phyloP scores from a whole-genome alignment of 2,329 filamentous ascomycete species.

The Fusarium pseudoanthophilum region DNA sequence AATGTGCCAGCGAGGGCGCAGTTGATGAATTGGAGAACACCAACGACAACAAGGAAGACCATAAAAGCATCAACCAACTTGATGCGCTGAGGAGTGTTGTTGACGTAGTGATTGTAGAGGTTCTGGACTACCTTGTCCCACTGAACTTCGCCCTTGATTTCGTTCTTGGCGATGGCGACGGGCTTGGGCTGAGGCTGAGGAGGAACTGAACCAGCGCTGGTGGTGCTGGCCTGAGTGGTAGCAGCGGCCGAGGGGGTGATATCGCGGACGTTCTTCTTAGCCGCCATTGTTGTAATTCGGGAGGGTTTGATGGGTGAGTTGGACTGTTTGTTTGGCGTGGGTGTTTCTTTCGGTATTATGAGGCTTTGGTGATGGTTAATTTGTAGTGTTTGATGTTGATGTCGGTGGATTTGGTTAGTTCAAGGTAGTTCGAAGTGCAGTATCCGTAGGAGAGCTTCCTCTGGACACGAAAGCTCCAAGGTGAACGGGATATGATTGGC shows the following conservation, averaged over 20 bases:
- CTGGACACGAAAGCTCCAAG: slow-evolving; percentile 54
- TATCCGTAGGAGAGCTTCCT: slow-evolving; percentile 30
- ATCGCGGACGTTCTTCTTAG: slow-evolving; percentile 58
- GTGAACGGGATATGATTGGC: slow-evolving; percentile 48
- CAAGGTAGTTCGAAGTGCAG: slow-evolving; percentile 14
- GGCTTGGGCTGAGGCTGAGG: slow-evolving; percentile 36
- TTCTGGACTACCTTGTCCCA: slow-evolving; percentile 72
- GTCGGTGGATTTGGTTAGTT: slow-evolving; percentile 22
- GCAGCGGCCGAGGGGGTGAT: slow-evolving; percentile 49
- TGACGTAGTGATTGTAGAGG: slow-evolving; percentile 81
- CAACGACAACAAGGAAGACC: slow-evolving; percentile 85
- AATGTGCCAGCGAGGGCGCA: slow-evolving; percentile 94
- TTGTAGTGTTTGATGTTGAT: slow-evolving; percentile 15
- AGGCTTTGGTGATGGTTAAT: slow-evolving; percentile 17
- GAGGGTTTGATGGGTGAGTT: not conserved
- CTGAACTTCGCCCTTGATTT: slow-evolving; percentile 44
- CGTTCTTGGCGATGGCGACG: slow-evolving; percentile 38
- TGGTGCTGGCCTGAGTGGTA: slow-evolving; percentile 45
- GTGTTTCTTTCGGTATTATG: slow-evolving; percentile 5
- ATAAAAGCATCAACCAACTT: slow-evolving; percentile 94
- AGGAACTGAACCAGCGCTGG: slow-evolving; percentile 44
- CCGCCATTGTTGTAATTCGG: slow-evolving; percentile 55
- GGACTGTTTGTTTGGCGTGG: slow-evolving; percentile 3
- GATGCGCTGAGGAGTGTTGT: slow-evolving; percentile 86
- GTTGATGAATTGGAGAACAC: slow-evolving; percentile 92